Conservation (phyloP, 495 filamentous ascomycete genomes). For the Durotheca rogersii region DNA sequence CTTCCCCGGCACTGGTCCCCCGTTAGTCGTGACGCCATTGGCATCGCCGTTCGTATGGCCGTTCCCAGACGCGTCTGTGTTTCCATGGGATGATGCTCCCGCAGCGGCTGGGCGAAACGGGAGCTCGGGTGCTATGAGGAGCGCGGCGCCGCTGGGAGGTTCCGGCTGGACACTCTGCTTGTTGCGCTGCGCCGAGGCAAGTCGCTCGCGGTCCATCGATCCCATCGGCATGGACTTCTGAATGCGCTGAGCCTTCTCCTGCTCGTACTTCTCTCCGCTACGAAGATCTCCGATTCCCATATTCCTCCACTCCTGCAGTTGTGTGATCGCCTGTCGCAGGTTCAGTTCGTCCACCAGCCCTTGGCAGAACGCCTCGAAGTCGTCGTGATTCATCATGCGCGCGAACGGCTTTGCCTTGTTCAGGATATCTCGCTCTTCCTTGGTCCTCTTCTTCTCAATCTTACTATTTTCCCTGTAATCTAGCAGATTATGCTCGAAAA, state of each 20-base stretch:
- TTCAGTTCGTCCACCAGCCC: slow-evolving; percentile 88
- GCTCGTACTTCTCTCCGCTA: slow-evolving; percentile 90
- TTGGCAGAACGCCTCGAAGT: slow-evolving; percentile 82
- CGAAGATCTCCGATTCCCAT: slow-evolving; percentile 80
- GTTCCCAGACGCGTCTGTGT: slow-evolving; percentile 32
- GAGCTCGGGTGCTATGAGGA: slow-evolving; percentile 76
- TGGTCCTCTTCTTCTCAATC: slow-evolving; percentile 89
- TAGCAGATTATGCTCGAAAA: slow-evolving; percentile 90
- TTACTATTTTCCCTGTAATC: slow-evolving; percentile 89
- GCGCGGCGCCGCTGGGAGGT: slow-evolving; percentile 65
- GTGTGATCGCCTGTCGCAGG: slow-evolving; percentile 81
- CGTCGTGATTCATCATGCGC: slow-evolving; percentile 89
- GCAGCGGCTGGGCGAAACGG: slow-evolving; percentile 51
- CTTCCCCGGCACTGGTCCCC: slow-evolving; percentile 36
- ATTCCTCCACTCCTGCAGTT: slow-evolving; percentile 92
- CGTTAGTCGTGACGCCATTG: slow-evolving; percentile 45
- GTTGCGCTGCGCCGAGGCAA: slow-evolving; percentile 61
- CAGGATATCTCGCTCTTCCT: slow-evolving; percentile 86
- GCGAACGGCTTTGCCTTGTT: slow-evolving; percentile 95
- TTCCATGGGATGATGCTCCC: slow-evolving; percentile 14
- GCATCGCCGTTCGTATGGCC: slow-evolving; percentile 34
- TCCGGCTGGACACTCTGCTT: slow-evolving; percentile 64
- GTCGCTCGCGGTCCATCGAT: slow-evolving; percentile 73
- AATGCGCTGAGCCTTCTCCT: slow-evolving; percentile 78
- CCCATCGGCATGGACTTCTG: slow-evolving; percentile 69